Percentiles rank a stretch among this genome's conserved stretches.
These are phyloP conservation scores for Rubroboletus pulcherrimus DNA, from an alignment of 768 basidiomycete species.

Conservation along the genomic window DNA sequence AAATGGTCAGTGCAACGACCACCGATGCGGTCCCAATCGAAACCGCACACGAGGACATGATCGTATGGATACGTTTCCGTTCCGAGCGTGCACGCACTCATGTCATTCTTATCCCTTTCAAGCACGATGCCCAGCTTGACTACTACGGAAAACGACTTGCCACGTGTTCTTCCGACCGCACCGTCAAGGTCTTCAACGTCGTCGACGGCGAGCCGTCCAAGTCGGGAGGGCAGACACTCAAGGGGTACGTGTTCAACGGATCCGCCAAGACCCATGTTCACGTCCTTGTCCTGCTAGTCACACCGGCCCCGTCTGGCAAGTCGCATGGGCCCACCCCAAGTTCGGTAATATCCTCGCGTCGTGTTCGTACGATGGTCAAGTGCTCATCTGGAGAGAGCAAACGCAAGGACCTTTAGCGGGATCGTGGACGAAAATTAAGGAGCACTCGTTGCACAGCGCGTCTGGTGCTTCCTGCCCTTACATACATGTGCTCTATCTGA, in stretches of 20 bases:
- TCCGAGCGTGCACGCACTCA: neutral
- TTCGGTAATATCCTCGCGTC: slow-evolving; percentile 95
- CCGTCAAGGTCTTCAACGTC: slow-evolving; percentile 92
- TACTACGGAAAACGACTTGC: slow-evolving; percentile 97
- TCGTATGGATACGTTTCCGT: slow-evolving; percentile 46
- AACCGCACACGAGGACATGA: slow-evolving; percentile 98
- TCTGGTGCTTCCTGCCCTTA: slow-evolving; percentile 58
- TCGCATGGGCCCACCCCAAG: slow-evolving; percentile 97
- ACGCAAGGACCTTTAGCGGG: slow-evolving; percentile 44
- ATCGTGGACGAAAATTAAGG: slow-evolving; percentile 92
- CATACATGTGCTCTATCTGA: neutral
- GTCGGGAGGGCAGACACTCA: slow-evolving; percentile 67
- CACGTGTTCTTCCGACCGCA: slow-evolving; percentile 94
- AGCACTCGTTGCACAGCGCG: slow-evolving; percentile 90
- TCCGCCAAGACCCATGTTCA: neutral
- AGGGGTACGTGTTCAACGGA: slow-evolving; percentile 52
- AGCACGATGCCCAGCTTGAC: slow-evolving; percentile 98
- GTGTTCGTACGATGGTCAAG: slow-evolving; percentile 98
- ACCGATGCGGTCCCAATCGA: slow-evolving; percentile 83
- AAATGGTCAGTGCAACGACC: slow-evolving; percentile 37
- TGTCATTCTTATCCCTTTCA: neutral
- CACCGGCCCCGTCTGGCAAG: slow-evolving; percentile 96
- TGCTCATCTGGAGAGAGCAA: slow-evolving; percentile 97
- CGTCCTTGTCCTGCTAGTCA: slow-evolving; percentile 51
- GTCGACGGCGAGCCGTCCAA: slow-evolving; percentile 80